Evolutionary conservation across 305 asterid genomes (phyloP), one percentile per base, ranked within the genome.

Genomic region (Coffea humblotiana): DNA sequence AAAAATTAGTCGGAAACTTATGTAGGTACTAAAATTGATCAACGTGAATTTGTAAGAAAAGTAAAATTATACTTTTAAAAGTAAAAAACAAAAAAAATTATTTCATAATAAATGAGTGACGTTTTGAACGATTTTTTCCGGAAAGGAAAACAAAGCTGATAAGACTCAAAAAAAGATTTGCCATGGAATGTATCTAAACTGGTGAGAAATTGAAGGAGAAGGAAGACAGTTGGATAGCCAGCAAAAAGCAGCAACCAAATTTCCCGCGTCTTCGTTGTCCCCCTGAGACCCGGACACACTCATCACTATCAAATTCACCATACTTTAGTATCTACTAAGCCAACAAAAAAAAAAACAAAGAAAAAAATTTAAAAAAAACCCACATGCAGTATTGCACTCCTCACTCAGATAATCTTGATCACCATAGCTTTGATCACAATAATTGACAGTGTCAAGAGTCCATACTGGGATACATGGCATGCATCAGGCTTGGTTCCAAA

Each of bases 401-500:
- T 49, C 14, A 1, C 3, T 37, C 43, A 37, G 43, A 37, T 37
- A 37, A 37, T 37, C 43, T 37, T 37, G 37, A 16, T 63, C 68
- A 2, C 32, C 37, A 2, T 2, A 63, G 0, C 27, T 35, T 16
- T 25, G n/a, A 35, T 52, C 35, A 35, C 15, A 74, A 9, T 43
- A 21, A 40, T 58, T 43, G 19, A 29, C 27, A 54, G 47, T 40
- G 21, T 25, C 25, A 27, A 49, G 10, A 37, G 11, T 19, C 74
- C 45, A 72, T 71, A 37, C 75, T 15, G 72, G 63, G 67, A 37
- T 71, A 29, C 74, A 91, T 94, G 98, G 97, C 97, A 47, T 91
- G 77, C 86, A 81, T 90, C 95, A 92, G 84, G 78, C 86, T 93
- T 68, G 98, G 97, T 79, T 90, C 98, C 10, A 94, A 94, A 87